Conservation (phyloP, 768 basidiomycete genomes). For the Pleurotus platypus region DNA sequence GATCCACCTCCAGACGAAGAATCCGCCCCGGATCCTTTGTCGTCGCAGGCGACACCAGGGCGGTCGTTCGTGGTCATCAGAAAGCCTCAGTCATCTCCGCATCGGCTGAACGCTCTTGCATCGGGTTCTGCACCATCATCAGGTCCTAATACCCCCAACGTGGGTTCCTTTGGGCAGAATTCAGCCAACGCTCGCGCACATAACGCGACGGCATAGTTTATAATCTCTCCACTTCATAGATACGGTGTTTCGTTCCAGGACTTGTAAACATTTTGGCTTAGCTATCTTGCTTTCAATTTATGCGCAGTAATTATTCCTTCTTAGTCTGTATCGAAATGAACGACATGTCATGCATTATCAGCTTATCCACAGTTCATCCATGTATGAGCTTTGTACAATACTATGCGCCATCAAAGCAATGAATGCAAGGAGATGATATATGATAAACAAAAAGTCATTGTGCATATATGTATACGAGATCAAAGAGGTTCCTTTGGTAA, state of each 20-base stretch:
- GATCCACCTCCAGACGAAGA: conserved; percentile 30
- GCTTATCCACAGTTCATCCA: neutral
- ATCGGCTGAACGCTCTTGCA: conserved; percentile 27
- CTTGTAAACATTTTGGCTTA: neutral
- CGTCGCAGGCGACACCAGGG: conserved; percentile 28
- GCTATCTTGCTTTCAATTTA: conserved; percentile 7
- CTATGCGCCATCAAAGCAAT: neutral
- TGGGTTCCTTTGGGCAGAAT: conserved; percentile 2
- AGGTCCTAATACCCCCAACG: neutral
- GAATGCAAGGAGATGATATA: neutral
- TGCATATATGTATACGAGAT: no score
- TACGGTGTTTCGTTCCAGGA: neutral
- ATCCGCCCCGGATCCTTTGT: conserved; percentile 24
- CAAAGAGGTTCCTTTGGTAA: no score
- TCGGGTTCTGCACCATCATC: neutral
- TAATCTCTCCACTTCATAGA: neutral
- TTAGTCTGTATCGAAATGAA: neutral
- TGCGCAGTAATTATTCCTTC: neutral
- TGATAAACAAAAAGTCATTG: no score
- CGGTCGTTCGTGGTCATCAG: conserved; percentile 68
- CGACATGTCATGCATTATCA: neutral
- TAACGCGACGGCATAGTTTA: conserved; percentile 16
- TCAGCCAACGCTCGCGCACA: conserved; percentile 14
- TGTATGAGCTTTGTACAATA: conserved; percentile 8
- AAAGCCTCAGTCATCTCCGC: conserved; percentile 42